Evolutionary conservation across 345 rosid species (phyloP), one percentile per base, ranked within the genome.

Genomic region (Pistacia integerrima): DNA sequence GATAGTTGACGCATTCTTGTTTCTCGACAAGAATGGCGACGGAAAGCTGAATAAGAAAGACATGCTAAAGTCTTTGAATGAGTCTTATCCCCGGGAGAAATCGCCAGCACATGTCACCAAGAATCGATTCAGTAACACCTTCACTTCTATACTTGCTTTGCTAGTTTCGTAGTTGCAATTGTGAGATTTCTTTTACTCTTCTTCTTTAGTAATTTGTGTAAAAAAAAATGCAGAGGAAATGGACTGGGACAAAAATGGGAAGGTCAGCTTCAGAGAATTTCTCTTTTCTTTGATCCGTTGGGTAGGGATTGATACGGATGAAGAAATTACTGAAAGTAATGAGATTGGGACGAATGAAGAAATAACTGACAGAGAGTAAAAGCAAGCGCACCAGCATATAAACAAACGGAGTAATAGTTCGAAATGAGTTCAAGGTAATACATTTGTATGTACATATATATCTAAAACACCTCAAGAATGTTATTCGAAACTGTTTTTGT

Each of bases 171-270:
- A 6, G 41, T 60, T 16, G 9, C 64, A 52, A 35, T 41, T 33
- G 1, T 58, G 18, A 22, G 17, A 51, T 10, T 63, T 69, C 10
- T 44, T 41, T 10, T 66, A 30, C 30, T 59, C 35, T 56, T 64
- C 69, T 61, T 64, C 78, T 25, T 67, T 77, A 58, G 48, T 79
- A 62, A 72, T 64, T 81, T 60, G 72, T 46, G 12, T 65, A 35
- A 76, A 38, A 36, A 59, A 36, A 59, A 64, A 80, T 88, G 90
- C 93, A 93, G 98, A 86, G 73, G 97, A 94, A 90, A 88, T 94
- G 93, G 97, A 94, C 78, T 91, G 94, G 93, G 88, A 91, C 80
- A 87, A 84, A 76, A 90, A 87, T 78, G 96, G 97, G 74, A 90
- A 81, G 55, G 94, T 91, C 66, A 89, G 90, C 75, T 91, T 92